Base-by-base conservation (phyloP, 2,329 filamentous ascomycete species). In the Venturia oleaginea region DNA sequence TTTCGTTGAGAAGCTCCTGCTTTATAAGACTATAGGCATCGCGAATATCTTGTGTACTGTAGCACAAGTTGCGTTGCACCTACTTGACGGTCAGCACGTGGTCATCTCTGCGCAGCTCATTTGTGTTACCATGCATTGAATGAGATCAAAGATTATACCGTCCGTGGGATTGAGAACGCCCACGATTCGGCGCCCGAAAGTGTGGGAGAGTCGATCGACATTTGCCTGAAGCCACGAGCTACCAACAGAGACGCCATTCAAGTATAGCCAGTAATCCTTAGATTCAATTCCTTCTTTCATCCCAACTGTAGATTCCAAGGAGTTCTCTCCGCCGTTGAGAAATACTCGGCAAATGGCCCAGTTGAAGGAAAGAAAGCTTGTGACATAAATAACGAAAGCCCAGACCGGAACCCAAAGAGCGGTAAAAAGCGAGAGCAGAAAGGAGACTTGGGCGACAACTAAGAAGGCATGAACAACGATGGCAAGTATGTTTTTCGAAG, bases 111-210 rank as follows among this genome's bases (percentile, higher is more conserved):
- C 3, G 59, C 37, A 17, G 40, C 22, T 27, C n/a, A 37, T 5
- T 43, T 22, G 32, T n/a, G 7, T 61, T 43, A 65, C 78, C 13
- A 94, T 78, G 69, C 89, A 92, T 74, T 93, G 87, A 30, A 92
- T 74, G 0, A 92, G 78, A 69, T 94, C 90, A 67, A 92, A 91
- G 19, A 92, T 72, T 59, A 92, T 83, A 1, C 90, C 90, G 1
- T 74, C 71, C 4, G 89, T 93, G 66, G 81, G 82, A 71, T 92
- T 93, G 70, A 92, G 90, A 17, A 93, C 84, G 32, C 89, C 90
- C 0, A 85, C 79, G 6, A 93, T 76, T 0, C 84, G 86, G 1
- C 90, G 83, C 40, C 85, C 83, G 72, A 93, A 93, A 0, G 87
- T 91, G 57, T 86, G 74, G 0, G 89, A 85, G 4, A 93, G 77